Percentiles rank a stretch among this genome's conserved stretches.
Evolutionary conservation across 1,139 yeast species (phyloP).

Genomic region (Blastobotrys elegans): DNA sequence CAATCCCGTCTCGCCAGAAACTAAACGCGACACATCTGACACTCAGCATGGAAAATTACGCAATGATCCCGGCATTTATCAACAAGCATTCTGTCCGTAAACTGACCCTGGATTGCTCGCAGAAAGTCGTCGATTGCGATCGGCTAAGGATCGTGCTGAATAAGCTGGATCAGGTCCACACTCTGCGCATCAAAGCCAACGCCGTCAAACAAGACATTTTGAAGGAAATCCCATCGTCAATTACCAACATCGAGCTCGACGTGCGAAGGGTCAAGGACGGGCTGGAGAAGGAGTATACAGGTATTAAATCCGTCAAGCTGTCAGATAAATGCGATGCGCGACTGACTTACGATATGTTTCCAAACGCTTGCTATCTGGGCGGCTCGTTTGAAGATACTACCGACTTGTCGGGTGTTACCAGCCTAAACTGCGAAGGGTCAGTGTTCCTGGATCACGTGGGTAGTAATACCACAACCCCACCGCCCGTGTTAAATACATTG

Average conservation of each 20-base stretch:
- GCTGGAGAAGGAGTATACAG: not conserved
- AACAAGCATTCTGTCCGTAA: constrained; percentile 4
- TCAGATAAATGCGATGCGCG: constrained; percentile 5
- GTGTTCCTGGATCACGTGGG: not conserved
- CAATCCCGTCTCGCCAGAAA: constrained; percentile 7
- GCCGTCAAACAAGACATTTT: constrained; percentile 3
- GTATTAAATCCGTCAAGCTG: not conserved
- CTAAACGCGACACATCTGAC: constrained; percentile 8
- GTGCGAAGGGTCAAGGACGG: not conserved
- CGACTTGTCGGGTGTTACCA: not conserved
- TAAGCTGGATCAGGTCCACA: not conserved
- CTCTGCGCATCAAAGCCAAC: constrained; percentile 4
- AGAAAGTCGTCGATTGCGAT: constrained; percentile 2
- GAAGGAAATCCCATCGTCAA: not conserved
- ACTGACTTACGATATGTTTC: not conserved
- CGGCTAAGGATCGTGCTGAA: not conserved
- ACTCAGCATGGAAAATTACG: constrained; percentile 5
- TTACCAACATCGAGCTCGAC: constrained; percentile 4
- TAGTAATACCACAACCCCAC: not conserved
- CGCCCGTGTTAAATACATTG: not conserved
- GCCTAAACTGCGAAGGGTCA: not conserved
- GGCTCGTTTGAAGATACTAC: not conserved
- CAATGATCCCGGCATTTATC: constrained; percentile 9
- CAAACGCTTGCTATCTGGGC: not conserved
- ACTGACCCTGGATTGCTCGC: constrained; percentile 8